These are phyloP conservation scores for Cryptosporidium felis DNA, from an alignment of 169 alveolate genomes.

Conservation along the genomic window DNA sequence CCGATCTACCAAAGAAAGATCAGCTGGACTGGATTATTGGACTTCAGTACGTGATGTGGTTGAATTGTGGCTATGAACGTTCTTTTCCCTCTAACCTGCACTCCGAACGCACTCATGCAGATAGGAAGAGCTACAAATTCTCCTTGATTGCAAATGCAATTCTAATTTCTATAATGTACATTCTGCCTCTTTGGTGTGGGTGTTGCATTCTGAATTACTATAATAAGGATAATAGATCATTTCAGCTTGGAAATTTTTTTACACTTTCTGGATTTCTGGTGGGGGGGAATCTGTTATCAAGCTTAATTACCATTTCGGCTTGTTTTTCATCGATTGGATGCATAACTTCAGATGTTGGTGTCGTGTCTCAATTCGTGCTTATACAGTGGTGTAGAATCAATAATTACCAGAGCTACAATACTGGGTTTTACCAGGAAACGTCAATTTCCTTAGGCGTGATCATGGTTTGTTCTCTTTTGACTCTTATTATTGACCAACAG, in stretches of 20 bases:
- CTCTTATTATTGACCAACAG: constrained; percentile 16
- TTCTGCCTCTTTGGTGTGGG: constrained; percentile 65
- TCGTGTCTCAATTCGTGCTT: constrained; percentile 10
- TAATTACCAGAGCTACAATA: not conserved
- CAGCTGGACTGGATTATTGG: constrained; percentile 41
- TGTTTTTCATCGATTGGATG: constrained; percentile 60
- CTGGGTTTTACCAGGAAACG: constrained; percentile 11
- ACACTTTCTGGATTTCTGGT: constrained; percentile 35
- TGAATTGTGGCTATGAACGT: constrained; percentile 61
- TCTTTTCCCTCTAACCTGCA: not conserved
- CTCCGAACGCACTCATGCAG: not conserved
- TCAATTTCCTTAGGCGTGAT: constrained; percentile 15
- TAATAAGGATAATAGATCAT: constrained; percentile 23
- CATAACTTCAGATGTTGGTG: constrained; percentile 48
- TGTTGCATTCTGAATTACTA: constrained; percentile 45
- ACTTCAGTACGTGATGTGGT: constrained; percentile 67
- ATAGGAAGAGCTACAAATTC: not conserved
- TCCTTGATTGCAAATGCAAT: constrained; percentile 2
- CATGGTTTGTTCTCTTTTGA: constrained; percentile 16
- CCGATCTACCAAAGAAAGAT: not conserved
- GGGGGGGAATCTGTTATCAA: constrained; percentile 35
- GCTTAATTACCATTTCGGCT: constrained; percentile 54
- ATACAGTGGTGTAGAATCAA: constrained; percentile 20
- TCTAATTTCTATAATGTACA: constrained; percentile 24
- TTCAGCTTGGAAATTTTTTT: constrained; percentile 54